These are phyloP conservation scores for Tolypocladium nubicola DNA, from an alignment of 2,329 filamentous ascomycete species.

Conservation along the genomic window DNA sequence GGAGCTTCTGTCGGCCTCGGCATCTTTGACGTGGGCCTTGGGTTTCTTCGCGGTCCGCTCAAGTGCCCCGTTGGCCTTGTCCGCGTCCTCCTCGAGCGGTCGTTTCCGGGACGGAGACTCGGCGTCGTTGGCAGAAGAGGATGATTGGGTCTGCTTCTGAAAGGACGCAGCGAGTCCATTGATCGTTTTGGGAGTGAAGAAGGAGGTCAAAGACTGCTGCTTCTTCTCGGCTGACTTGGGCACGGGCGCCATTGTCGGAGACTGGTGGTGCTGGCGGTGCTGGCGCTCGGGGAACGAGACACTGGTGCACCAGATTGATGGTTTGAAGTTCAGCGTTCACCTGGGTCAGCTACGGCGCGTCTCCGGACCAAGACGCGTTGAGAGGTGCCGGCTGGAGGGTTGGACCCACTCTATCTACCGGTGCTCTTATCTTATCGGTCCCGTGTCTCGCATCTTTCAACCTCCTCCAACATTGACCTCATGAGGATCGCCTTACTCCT, in stretches of 20 bases:
- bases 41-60: slow-evolving; percentile 33
- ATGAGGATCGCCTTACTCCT: neutral
- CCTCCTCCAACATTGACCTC: neutral
- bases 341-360: neutral
- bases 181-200: slow-evolving; percentile 58
- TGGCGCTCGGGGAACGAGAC: neutral
- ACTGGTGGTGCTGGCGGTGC: neutral
- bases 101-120: slow-evolving; percentile 34
- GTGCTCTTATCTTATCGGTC: neutral
- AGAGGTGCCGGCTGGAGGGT: neutral
- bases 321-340: neutral
- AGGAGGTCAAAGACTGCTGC: slow-evolving; percentile 77
- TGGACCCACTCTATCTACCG: neutral
- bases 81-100: slow-evolving; percentile 35
- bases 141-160: slow-evolving; percentile 18
- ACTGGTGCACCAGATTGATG: neutral
- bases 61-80: slow-evolving; percentile 30
- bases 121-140: slow-evolving; percentile 15
- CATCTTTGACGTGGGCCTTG: slow-evolving; percentile 24
- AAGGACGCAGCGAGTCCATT: slow-evolving; percentile 31
- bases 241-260: slow-evolving; percentile 1
- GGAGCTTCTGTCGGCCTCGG: slow-evolving; percentile 20
- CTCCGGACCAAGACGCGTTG: neutral
- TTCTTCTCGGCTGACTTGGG: slow-evolving; percentile 42
- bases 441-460: neutral